Evolutionary conservation across 2,329 filamentous ascomycete genomes (phyloP).

Genomic region (Acephala macrosclerotiorum): DNA sequence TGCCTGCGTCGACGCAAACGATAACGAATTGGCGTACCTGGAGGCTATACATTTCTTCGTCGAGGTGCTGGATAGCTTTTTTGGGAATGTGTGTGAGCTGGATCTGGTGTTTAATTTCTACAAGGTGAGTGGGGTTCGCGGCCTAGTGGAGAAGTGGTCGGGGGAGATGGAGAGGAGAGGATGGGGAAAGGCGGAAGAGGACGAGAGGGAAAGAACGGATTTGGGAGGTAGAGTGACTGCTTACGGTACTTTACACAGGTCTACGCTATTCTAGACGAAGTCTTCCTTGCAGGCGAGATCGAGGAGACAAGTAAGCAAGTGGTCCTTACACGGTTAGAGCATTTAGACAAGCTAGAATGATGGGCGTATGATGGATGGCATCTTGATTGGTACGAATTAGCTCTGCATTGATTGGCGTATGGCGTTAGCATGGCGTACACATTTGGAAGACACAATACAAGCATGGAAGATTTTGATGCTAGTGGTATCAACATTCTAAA

Average conservation of each 20-base stretch:
- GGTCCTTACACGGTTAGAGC: slow-evolving; percentile 90
- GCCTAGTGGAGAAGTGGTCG: neutral
- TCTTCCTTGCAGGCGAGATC: slow-evolving; percentile 96
- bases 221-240: neutral
- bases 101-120: slow-evolving; percentile 87
- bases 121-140: slow-evolving; percentile 56
- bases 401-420: slow-evolving; percentile 23
- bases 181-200: neutral
- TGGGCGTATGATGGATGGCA: neutral
- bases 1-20: slow-evolving; percentile 97
- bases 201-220: neutral
- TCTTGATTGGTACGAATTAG: neutral
- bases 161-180: slow-evolving; percentile 4
- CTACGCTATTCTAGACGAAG: slow-evolving; percentile 97
- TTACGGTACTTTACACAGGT: slow-evolving; percentile 60
- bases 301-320: slow-evolving; percentile 99
- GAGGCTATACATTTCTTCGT: slow-evolving; percentile 99
- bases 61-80: slow-evolving; percentile 97
- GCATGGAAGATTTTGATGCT: neutral
- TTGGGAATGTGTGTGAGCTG: slow-evolving; percentile 98
- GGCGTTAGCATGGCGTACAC: slow-evolving; percentile 9
- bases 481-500: neutral
- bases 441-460: neutral
- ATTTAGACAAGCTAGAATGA: slow-evolving; percentile 93
- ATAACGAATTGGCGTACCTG: slow-evolving; percentile 96